phyloP scores from a whole-genome alignment of 2,329 filamentous ascomycete genomes.

The Fonsecaea erecta region DNA sequence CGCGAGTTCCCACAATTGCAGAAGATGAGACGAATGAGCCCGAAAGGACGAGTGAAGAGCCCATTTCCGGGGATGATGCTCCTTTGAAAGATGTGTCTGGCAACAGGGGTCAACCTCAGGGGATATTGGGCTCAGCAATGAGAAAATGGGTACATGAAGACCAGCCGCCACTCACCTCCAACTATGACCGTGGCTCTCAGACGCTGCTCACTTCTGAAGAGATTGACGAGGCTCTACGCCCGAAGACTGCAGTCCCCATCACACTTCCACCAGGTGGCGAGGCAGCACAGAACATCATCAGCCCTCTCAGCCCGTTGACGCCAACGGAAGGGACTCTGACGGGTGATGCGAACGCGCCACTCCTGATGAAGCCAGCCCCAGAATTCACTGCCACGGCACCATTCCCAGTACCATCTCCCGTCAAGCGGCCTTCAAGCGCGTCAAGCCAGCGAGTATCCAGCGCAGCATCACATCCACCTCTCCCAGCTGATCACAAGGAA shows the following conservation, averaged over 20 bases:
- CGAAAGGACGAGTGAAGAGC: conserved; percentile 47
- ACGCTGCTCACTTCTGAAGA: conserved; percentile 81
- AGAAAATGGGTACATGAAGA: conserved; percentile 1
- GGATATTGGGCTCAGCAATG: conserved; percentile 14
- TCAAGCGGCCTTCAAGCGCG: conserved; percentile 71
- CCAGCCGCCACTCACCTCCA: conserved; percentile 47
- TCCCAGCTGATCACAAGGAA: conserved; percentile 81
- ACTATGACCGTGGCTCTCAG: conserved; percentile 75
- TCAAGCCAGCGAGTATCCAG: conserved; percentile 64
- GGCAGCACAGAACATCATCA: conserved; percentile 35
- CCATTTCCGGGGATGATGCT: conserved; percentile 41
- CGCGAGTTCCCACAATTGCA: conserved; percentile 58
- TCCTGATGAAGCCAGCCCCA: conserved; percentile 1
- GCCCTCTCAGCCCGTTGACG: conserved; percentile 30
- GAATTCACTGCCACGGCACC: not conserved
- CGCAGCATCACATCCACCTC: conserved; percentile 63
- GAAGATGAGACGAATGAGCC: conserved; percentile 68
- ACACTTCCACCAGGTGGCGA: conserved; percentile 44
- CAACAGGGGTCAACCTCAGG: conserved; percentile 52
- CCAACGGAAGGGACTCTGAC: conserved; percentile 13
- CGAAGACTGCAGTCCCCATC: conserved; percentile 41
- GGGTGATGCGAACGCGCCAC: not conserved
- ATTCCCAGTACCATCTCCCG: conserved; percentile 38
- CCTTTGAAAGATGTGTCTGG: conserved; percentile 67
- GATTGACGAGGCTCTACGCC: conserved; percentile 72